phyloP scores from a whole-genome alignment of 176 grass and related monocot species.

The Olyra latifolia region DNA sequence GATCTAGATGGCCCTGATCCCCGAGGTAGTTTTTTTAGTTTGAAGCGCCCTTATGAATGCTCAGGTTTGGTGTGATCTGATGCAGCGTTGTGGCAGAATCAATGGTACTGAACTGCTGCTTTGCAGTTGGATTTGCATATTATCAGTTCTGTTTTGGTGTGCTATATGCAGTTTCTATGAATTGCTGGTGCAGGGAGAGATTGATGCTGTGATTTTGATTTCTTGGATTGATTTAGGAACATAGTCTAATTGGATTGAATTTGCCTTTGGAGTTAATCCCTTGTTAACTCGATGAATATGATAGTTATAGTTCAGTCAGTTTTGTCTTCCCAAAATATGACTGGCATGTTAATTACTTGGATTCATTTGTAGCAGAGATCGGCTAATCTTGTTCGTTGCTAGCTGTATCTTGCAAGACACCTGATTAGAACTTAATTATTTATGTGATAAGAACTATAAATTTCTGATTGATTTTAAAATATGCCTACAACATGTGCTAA shows the following conservation, averaged over 20 bases:
- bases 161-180: not conserved
- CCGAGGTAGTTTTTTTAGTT: not conserved
- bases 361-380: not conserved
- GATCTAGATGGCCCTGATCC: not conserved
- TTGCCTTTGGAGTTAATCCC: not conserved
- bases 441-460: conserved; percentile 6
- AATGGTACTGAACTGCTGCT: not conserved
- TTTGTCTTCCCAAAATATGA: not conserved
- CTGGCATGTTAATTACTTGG: not conserved
- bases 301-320: not conserved
- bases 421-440: conserved; percentile 4
- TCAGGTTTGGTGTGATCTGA: conserved; percentile 8
- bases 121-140: conserved; percentile 3
- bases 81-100: not conserved
- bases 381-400: conserved; percentile 7
- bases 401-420: not conserved
- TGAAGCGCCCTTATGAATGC: not conserved
- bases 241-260: not conserved
- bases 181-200: not conserved
- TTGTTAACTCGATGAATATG: not conserved
- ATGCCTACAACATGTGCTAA: conserved; percentile 31
- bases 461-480: conserved; percentile 14
- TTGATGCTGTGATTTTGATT: conserved; percentile 1
- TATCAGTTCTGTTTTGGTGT: not conserved
- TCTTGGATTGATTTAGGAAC: not conserved